Evolutionary conservation across 2,329 filamentous ascomycete genomes (phyloP), one percentile per base, ranked within the genome.

Genomic region (Phialemoniopsis sp.): DNA sequence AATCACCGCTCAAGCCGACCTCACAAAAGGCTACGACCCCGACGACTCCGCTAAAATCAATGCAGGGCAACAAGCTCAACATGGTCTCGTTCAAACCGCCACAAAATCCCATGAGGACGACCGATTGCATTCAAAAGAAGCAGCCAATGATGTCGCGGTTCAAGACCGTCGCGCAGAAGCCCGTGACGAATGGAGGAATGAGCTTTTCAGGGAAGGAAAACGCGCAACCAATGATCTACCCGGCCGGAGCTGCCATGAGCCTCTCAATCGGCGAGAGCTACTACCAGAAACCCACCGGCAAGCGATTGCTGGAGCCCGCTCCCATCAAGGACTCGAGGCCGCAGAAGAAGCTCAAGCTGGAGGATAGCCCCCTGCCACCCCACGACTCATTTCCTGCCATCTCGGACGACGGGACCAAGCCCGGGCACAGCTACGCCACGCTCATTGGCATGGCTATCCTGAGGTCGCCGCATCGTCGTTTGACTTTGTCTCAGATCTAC

Each of bases 391-490:
- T 95, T 68, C 87, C 89, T 5, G 62, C 71, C 5, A 80, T 96
- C 26, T 70, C 84, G 42, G 93, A 97, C 56, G 89, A 96, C 57
- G 91, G 90, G 52, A 72, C 73, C 40, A 97, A 98, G 60, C 93
- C 93, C 6, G 78, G 82, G 5, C 89, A 91, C 63, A 97, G 90
- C 66, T 98, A 98, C 59, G 91, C 93, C 15, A 87, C 86, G 51
- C 76, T 98, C 51, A 97, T 97, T 48, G 93, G 88, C 57, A 96
- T 96, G 90, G 89, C 93, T 37, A 96, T 98, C 52, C 72, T 97
- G 16, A 82, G 90, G 46, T 88, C 93, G 5, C 84, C 87, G 12
- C 81, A 84, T 45, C 82, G 89, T 44, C 85, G 87, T 38, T 73
- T 97, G 46, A 97, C 93, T 1, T 75, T 98, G 14, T 82, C 89